phyloP scores from a whole-genome alignment of 2,329 filamentous ascomycete species.

The Curvularia sp. region DNA sequence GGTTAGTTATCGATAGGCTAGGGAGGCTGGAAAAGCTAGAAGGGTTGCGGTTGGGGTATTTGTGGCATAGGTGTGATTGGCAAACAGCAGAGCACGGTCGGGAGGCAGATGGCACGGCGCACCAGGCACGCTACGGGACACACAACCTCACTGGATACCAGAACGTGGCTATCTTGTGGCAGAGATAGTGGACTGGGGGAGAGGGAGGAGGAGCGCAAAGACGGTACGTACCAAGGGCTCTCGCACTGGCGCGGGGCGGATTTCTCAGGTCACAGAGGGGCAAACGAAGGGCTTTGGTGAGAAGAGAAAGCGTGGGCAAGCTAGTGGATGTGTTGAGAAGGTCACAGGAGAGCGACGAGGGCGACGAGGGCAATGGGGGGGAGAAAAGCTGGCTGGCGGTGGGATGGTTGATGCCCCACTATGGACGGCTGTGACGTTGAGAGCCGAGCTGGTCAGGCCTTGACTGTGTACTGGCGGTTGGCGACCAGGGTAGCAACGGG shows the following conservation, averaged over 20 bases:
- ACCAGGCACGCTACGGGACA: neutral
- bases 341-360: conserved; percentile 9
- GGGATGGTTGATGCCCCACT: conserved; percentile 24
- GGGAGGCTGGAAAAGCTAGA: conserved; percentile 6
- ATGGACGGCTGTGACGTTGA: conserved; percentile 20
- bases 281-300: neutral
- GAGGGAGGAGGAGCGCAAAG: conserved; percentile 17
- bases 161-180: neutral
- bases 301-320: neutral
- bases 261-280: neutral
- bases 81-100: conserved; percentile 9
- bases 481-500: conserved; percentile 15
- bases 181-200: neutral
- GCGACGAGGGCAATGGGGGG: conserved; percentile 19
- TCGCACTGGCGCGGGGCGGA: conserved; percentile 10
- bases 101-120: conserved; percentile 1
- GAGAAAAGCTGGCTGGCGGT: conserved; percentile 25
- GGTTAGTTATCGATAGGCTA: conserved; percentile 21
- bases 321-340: conserved; percentile 7
- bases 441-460: conserved; percentile 19
- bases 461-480: neutral
- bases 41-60: conserved; percentile 2
- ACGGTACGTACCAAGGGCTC: conserved; percentile 10
- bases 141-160: conserved; percentile 18
- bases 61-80: conserved; percentile 12